Conservation (phyloP, 148 eudicot species). For the Persicaria tinctoria region DNA sequence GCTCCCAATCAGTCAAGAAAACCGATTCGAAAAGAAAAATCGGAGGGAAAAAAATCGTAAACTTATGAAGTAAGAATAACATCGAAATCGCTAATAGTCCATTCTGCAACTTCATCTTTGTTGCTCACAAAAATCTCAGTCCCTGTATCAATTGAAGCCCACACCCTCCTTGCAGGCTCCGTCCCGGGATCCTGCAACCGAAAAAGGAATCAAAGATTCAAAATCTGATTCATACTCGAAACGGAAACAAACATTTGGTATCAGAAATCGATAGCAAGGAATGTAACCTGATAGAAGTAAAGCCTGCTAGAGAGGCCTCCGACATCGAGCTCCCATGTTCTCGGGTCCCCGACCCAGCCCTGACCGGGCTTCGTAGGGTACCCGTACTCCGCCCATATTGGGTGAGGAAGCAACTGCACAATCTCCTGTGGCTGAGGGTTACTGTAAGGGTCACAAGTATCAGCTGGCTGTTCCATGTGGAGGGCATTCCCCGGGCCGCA, state of each 20-base stretch:
- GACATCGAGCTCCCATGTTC: conserved; percentile 74
- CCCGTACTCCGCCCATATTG: conserved; percentile 66
- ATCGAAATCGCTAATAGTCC: conserved; percentile 65
- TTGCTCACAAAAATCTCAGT: conserved; percentile 72
- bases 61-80: conserved; percentile 40
- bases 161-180: conserved; percentile 57
- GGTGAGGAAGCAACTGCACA: conserved; percentile 74
- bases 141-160: conserved; percentile 79
- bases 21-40: not conserved
- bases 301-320: conserved; percentile 75
- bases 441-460: conserved; percentile 69
- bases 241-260: not conserved
- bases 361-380: conserved; percentile 72
- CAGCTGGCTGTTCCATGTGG: conserved; percentile 42
- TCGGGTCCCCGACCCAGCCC: conserved; percentile 75
- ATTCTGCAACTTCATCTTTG: conserved; percentile 62
- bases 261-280: too few species aligned
- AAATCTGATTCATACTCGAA: not conserved
- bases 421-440: conserved; percentile 84
- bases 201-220: not conserved
- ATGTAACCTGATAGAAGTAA: conserved; percentile 62
- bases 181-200: conserved; percentile 63
- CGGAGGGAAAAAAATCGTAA: not conserved
- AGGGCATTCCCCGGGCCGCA: conserved; percentile 72
- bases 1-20: conserved; percentile 6